These are phyloP conservation scores for Xerocomellus intermedius DNA, from an alignment of 768 basidiomycete species.

Conservation along the genomic window DNA sequence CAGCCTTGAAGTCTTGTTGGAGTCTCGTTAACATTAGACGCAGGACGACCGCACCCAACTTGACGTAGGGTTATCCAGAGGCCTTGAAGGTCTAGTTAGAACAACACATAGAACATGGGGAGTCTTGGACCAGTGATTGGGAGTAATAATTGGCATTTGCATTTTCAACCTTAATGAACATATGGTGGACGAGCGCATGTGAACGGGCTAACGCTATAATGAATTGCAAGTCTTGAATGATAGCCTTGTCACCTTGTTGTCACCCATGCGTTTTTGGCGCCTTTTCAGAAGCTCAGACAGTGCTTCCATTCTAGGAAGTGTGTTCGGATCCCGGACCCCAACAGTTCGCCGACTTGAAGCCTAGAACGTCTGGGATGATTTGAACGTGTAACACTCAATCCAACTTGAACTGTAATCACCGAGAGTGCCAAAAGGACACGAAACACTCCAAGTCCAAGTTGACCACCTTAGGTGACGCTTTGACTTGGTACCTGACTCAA, in stretches of 20 bases:
- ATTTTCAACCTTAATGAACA: not conserved
- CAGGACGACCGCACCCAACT: not conserved
- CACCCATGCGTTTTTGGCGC: not conserved
- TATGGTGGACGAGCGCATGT: not conserved
- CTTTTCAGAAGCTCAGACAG: not conserved
- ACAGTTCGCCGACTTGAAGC: not conserved
- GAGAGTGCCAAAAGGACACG: not conserved
- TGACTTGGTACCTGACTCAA: not conserved
- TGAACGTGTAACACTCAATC: conserved; percentile 7
- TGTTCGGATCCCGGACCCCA: not conserved
- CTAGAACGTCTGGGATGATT: not conserved
- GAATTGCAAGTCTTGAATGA: not conserved
- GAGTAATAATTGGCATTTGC: not conserved
- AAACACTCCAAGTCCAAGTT: not conserved
- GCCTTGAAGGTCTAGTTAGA: not conserved
- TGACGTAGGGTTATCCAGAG: not conserved
- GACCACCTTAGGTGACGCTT: not conserved
- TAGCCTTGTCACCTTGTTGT: no score
- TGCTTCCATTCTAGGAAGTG: not conserved
- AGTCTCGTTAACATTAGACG: not conserved
- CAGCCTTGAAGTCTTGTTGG: not conserved
- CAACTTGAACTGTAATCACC: conserved; percentile 20
- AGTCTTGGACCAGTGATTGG: not conserved
- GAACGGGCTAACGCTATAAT: not conserved
- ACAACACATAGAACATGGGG: not conserved